phyloP scores from a whole-genome alignment of 495 filamentous ascomycete species.

The Tuber calosporum region DNA sequence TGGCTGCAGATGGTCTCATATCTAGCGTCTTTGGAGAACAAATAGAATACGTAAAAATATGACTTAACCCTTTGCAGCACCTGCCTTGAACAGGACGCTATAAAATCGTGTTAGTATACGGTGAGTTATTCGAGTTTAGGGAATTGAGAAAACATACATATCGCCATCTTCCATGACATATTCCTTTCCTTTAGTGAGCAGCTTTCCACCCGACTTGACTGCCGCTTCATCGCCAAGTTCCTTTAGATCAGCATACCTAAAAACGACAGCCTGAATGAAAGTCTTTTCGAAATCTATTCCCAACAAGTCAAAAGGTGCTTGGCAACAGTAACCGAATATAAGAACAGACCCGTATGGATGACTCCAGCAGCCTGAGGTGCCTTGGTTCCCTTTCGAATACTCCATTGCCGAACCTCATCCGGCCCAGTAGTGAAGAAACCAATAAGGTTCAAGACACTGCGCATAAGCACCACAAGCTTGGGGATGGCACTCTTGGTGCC shows the following conservation, averaged over 20 bases:
- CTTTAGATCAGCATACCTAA: conserved; percentile 70
- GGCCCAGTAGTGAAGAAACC: conserved; percentile 97
- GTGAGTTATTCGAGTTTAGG: conserved; percentile 24
- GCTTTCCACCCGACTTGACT: conserved; percentile 87
- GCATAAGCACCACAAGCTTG: conserved; percentile 92
- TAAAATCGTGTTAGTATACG: conserved; percentile 48
- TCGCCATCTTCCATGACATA: conserved; percentile 77
- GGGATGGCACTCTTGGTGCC: conserved; percentile 81
- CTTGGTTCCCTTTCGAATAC: conserved; percentile 91
- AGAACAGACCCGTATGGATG: conserved; percentile 61
- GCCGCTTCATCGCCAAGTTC: conserved; percentile 81
- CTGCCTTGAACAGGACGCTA: conserved; percentile 78
- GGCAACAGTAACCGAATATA: conserved; percentile 28
- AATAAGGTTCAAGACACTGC: conserved; percentile 75
- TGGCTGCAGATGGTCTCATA: background rate
- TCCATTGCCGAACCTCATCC: conserved; percentile 98
- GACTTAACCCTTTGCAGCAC: conserved; percentile 72
- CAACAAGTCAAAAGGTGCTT: conserved; percentile 8
- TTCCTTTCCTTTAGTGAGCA: conserved; percentile 99
- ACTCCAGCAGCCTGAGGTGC: conserved; percentile 95
- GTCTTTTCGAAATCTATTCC: conserved; percentile 90
- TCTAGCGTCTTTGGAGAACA: background rate
- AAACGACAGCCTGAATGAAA: conserved; percentile 93
- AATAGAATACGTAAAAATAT: background rate
- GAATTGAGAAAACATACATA: conserved; percentile 41